phyloP scores from a whole-genome alignment of 345 rosid genomes.

The Euphorbia lathyris region DNA sequence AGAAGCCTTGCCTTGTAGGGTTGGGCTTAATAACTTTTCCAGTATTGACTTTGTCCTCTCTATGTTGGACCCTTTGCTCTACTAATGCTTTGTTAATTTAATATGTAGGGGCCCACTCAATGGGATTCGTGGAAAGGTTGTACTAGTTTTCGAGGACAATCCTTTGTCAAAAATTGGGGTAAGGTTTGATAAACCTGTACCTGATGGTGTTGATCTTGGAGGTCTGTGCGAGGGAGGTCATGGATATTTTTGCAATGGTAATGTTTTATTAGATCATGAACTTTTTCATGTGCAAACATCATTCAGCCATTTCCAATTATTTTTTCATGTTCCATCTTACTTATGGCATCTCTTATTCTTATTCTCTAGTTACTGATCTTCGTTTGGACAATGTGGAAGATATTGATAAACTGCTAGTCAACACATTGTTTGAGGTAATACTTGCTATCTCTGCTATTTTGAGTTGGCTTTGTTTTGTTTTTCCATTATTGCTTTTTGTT shows the following conservation, averaged over 20 bases:
- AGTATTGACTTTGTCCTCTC: background rate
- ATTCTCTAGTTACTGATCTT: conserved; percentile 60
- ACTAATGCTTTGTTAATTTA: conserved; percentile 6
- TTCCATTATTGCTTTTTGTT: conserved; percentile 17
- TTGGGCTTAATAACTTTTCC: background rate
- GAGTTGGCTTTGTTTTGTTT: conserved; percentile 4
- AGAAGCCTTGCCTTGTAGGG: background rate
- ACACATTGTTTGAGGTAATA: conserved; percentile 80
- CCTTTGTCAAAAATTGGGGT: conserved; percentile 80
- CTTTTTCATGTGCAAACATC: conserved; percentile 2
- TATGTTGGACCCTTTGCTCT: background rate
- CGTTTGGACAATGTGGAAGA: conserved; percentile 53
- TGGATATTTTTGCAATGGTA: conserved; percentile 90
- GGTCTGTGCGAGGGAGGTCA: conserved; percentile 58
- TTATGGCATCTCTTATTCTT: conserved; percentile 21
- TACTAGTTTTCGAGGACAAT: conserved; percentile 62
- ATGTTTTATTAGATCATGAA: conserved; percentile 16
- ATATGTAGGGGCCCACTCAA: conserved; percentile 56
- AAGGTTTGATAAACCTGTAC: conserved; percentile 69
- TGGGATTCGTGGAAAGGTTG: conserved; percentile 69
- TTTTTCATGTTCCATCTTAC: conserved; percentile 16
- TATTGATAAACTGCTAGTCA: conserved; percentile 59
- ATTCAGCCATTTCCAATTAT: background rate
- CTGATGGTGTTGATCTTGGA: conserved; percentile 89
- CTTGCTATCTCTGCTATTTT: conserved; percentile 4